Evolutionary conservation across 1,284 basidiomycete genomes (phyloP), one percentile per base, ranked within the genome.

Genomic region (Irpex sp.): DNA sequence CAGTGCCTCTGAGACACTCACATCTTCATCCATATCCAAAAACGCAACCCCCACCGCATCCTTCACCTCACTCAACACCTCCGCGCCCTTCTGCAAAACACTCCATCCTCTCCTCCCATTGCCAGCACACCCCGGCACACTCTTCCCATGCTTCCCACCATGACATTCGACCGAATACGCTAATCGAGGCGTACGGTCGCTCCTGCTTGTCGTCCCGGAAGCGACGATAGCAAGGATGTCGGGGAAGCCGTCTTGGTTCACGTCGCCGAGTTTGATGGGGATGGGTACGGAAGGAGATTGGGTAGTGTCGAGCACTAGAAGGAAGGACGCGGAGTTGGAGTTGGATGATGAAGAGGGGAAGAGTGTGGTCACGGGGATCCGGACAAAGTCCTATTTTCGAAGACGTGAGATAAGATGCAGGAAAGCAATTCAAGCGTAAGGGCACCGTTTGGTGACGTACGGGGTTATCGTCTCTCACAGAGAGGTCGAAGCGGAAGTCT

Each of bases 21-120:
- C 95, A 75, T 99, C 97, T 72, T 98, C 97, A 72, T 98, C 97
- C 72, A 98, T 80, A 75, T 99, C 97, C 61, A 99, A 70, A 76
- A 96, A 97, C 17, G 89, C 83, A 1, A 89, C 89, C 19, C 88
- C 85, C 47, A 89, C 81, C 0, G 93, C 96, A 74, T 99, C 96
- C 62, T 81, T 83, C 8, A 98, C 81, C 8, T 72, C 75, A 17
- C 85, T 81, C 61, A 99, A 75, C 5, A 83, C 78, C 36, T 89
- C 85, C 1, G 83, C 83, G 2, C 89, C 90, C 31, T 85, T 86
- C 54, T 72, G 79, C n/a, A 86, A 79, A 4, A 85, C 76, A 55
- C 74, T 76, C 79, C 89, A 95, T 4, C 89, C 87, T 64, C 90
- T 80, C 66, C 81, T 79, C 3, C 83, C 82, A 15, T 77, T 72